phyloP scores from a whole-genome alignment of 768 basidiomycete genomes.

The Sistotremastrum niveocremeum region DNA sequence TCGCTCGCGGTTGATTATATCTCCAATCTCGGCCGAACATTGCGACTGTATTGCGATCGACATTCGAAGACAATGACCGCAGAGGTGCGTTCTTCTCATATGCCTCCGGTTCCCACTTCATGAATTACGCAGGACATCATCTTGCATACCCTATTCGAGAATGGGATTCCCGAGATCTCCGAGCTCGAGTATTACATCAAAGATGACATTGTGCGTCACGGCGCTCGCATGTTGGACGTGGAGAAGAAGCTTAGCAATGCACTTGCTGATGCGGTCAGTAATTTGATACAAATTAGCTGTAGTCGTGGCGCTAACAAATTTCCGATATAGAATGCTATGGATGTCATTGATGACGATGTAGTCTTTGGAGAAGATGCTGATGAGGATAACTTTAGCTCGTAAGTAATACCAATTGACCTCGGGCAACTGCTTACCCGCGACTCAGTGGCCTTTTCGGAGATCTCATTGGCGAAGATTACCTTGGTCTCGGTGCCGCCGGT shows the following conservation, averaged over 20 bases:
- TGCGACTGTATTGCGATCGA: constrained; percentile 71
- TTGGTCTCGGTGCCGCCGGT: constrained; percentile 77
- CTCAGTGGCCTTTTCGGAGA: constrained; percentile 77
- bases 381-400: constrained; percentile 30
- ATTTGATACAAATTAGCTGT: background rate
- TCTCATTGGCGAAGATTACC: constrained; percentile 81
- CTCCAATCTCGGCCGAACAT: constrained; percentile 73
- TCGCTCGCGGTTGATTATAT: constrained; percentile 73
- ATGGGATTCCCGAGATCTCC: constrained; percentile 62
- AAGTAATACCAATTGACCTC: background rate
- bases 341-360: constrained; percentile 46
- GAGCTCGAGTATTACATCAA: constrained; percentile 79
- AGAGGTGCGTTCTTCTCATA: constrained; percentile 41
- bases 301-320: constrained; percentile 21
- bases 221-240: constrained; percentile 58
- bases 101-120: constrained; percentile 3
- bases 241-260: constrained; percentile 79
- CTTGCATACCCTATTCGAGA: constrained; percentile 81
- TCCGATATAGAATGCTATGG: constrained; percentile 26
- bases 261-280: constrained; percentile 65
- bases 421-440: background rate
- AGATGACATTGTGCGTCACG: constrained; percentile 80
- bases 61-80: constrained; percentile 67
- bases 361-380: constrained; percentile 40
- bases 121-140: constrained; percentile 66